Base-by-base conservation (phyloP, 495 filamentous ascomycete species). In the Pyrenopolyporus hunteri region DNA sequence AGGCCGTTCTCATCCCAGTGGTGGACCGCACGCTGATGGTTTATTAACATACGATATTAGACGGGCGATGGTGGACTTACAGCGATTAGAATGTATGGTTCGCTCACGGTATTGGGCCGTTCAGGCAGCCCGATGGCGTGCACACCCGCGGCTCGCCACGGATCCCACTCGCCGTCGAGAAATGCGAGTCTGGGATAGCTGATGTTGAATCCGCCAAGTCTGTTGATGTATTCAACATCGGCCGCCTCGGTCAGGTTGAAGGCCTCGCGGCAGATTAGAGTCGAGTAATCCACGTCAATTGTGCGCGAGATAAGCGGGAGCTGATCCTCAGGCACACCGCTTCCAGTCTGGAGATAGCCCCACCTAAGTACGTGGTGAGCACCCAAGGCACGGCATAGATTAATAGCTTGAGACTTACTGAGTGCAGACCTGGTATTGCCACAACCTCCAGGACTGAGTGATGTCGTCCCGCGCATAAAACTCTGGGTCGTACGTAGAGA, bases 1-100 rank as follows among this genome's bases (percentile, higher is more conserved):
- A 88, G 46, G 6, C 86, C 87, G 67, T 89, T 88, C 79, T 89
- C 83, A 69, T 89, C 87, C 84, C 83, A 89, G 71, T 89, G 85
- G 70, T 90, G 87, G 39, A 88, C 85, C 0, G 76, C 85, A 0
- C 42, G 31, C 63, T 66, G 14, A 19, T 36, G 8, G 0, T 2
- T 19, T 23, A 33, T 66, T 28, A 66, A 35, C 22, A 43, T 2
- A 1, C 0, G 11, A 35, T 29, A 51, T 25, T 0, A 3, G 9
- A 28, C n/a, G 14, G 23, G 33, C 1, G 11, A 19, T 28, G 0
- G 19, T 9, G 16, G 13, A 48, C 57, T 57, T 57, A 76, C 79
- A n/a, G 76, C 72, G 49, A 91, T 86, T 48, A 89, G 66, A 19
- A 87, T 74, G 54, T 85, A 84, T 3, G 89, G 88, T 73, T 87